A percentile compares a stretch with the other conserved stretches of the same genome.
phyloP scores from a whole-genome alignment of 1,284 basidiomycete genomes.

The Ceratobasidium sp. region DNA sequence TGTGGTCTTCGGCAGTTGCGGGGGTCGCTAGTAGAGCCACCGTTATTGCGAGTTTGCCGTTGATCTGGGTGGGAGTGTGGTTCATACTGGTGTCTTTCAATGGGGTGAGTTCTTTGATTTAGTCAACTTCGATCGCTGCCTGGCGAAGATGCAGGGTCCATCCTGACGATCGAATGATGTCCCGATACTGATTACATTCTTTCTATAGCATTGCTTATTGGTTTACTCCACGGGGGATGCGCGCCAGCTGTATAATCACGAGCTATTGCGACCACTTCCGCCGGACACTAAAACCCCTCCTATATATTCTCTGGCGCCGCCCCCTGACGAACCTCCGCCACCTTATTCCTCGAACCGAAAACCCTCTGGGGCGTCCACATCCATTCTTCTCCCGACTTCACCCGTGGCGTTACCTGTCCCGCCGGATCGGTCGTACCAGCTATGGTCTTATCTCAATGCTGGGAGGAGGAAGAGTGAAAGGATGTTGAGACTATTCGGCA shows the following conservation, averaged over 20 bases:
- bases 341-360: slow-evolving; percentile 1
- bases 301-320: slow-evolving; percentile 19
- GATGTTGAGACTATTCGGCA: neutral
- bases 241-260: slow-evolving; percentile 34
- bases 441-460: neutral
- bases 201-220: slow-evolving; percentile 20
- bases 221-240: slow-evolving; percentile 27
- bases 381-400: neutral
- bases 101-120: slow-evolving; percentile 4
- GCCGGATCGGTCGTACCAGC: neutral
- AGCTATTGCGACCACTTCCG: neutral
- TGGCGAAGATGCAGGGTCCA: neutral
- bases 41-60: slow-evolving; percentile 16
- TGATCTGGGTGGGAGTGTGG: slow-evolving; percentile 34
- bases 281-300: slow-evolving; percentile 6
- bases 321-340: neutral
- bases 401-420: neutral
- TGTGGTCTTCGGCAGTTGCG: slow-evolving; percentile 10
- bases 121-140: neutral
- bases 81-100: slow-evolving; percentile 16
- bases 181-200: neutral
- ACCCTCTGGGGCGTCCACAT: neutral
- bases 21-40: neutral
- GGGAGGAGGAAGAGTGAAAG: neutral
- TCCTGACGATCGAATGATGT: neutral